A percentile compares a stretch with the other conserved stretches of the same genome.
phyloP scores from a whole-genome alignment of 2,329 filamentous ascomycete species.

The Exophiala oligosperma region DNA sequence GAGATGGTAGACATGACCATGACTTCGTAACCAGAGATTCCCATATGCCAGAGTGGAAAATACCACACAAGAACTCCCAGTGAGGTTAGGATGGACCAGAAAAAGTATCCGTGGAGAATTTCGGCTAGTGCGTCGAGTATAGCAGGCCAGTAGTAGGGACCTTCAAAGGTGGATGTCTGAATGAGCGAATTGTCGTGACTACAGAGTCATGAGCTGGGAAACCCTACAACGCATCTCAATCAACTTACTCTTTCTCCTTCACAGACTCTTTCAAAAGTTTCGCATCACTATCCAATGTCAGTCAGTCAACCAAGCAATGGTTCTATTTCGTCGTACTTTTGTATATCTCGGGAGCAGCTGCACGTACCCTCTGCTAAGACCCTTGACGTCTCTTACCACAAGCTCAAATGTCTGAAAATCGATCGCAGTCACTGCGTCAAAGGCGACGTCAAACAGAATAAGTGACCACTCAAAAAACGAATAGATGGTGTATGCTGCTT shows the following conservation, averaged over 20 bases:
- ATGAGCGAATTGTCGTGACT: conserved; percentile 75
- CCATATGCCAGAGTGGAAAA: conserved; percentile 99
- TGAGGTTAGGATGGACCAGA: conserved; percentile 93
- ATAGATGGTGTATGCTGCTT: conserved; percentile 88
- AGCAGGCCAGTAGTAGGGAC: conserved; percentile 71
- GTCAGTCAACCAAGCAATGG: conserved; percentile 35
- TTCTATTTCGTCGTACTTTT: conserved; percentile 53
- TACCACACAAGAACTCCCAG: conserved; percentile 92
- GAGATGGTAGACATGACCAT: conserved; percentile 82
- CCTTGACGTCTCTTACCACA: conserved; percentile 83
- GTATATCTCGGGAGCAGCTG: conserved; percentile 88
- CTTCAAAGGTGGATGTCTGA: conserved; percentile 61
- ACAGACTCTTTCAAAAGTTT: conserved; percentile 47
- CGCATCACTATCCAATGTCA: conserved; percentile 50
- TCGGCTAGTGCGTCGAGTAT: conserved; percentile 81
- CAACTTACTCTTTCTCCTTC: conserved; percentile 73
- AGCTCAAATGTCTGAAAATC: conserved; percentile 91
- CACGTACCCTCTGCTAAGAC: conserved; percentile 96
- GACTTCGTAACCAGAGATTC: conserved; percentile 92
- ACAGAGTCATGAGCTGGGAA: conserved; percentile 32
- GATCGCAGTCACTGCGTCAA: conserved; percentile 89
- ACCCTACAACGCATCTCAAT: conserved; percentile 29
- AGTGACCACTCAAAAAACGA: conserved; percentile 97
- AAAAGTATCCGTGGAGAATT: conserved; percentile 93
- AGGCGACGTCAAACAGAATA: conserved; percentile 91